These are phyloP conservation scores for Polyporus tsugae DNA, from an alignment of 1,284 basidiomycete species.

Conservation along the genomic window DNA sequence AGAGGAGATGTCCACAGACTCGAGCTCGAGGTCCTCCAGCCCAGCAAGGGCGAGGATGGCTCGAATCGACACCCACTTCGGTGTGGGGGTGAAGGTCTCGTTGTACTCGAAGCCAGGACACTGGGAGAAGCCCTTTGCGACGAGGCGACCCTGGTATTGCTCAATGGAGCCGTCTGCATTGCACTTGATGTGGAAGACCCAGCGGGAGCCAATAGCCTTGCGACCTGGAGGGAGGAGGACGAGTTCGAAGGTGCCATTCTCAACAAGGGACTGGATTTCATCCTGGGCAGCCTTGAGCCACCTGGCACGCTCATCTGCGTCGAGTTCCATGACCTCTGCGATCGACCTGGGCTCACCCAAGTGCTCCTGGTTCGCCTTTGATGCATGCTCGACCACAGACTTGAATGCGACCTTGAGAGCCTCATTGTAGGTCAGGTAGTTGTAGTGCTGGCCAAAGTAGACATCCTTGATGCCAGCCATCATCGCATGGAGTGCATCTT, in stretches of 20 bases:
- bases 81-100: conserved; percentile 49
- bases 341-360: background rate
- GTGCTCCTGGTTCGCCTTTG: conserved; percentile 18
- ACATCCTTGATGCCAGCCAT: conserved; percentile 21
- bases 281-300: conserved; percentile 23
- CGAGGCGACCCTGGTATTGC: conserved; percentile 49
- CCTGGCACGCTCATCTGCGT: conserved; percentile 10
- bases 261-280: conserved; percentile 18
- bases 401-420: conserved; percentile 10
- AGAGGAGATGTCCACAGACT: too few relatives aligned
- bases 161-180: conserved; percentile 41
- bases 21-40: too few relatives aligned
- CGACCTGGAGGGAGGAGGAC: conserved; percentile 36
- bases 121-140: conserved; percentile 54
- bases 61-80: conserved; percentile 42
- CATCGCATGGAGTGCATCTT: conserved; percentile 14
- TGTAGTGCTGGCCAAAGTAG: conserved; percentile 10
- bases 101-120: conserved; percentile 50
- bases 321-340: conserved; percentile 11
- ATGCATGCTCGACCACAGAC: conserved; percentile 5
- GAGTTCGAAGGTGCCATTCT: conserved; percentile 38
- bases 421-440: background rate
- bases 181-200: conserved; percentile 51
- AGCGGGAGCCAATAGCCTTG: conserved; percentile 31
- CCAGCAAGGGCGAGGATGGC: conserved; percentile 45